A percentile compares a stretch with the other conserved stretches of the same genome.
phyloP scores from a whole-genome alignment of 2,329 filamentous ascomycete species.

The Clonostachys sp. region DNA sequence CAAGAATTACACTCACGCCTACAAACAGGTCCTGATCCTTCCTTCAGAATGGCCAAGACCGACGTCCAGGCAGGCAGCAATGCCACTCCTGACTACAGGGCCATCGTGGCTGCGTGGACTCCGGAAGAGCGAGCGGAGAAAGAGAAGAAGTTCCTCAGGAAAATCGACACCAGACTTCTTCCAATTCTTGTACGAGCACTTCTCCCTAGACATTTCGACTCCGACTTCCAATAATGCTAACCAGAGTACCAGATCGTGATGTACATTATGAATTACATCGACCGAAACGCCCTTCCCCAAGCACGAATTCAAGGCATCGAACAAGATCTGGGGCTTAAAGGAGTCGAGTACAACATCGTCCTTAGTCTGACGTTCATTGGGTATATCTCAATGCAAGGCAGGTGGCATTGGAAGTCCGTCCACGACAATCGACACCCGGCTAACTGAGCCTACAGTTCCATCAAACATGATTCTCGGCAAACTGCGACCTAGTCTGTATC shows the following conservation, averaged over 20 bases:
- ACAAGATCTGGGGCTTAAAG: constrained; percentile 30
- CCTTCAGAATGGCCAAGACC: no score
- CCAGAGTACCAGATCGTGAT: not conserved
- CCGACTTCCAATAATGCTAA: no score
- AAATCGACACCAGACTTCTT: constrained; percentile 57
- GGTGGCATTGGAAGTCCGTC: not conserved
- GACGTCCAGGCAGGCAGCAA: no score
- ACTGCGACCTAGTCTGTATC: constrained; percentile 34
- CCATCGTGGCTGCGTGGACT: constrained; percentile 15
- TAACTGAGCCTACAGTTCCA: constrained; percentile 21
- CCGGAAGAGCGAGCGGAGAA: constrained; percentile 36
- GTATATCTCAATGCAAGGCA: constrained; percentile 25
- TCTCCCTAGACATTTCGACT: not conserved
- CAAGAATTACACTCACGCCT: no score
- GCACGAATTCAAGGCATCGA: constrained; percentile 37
- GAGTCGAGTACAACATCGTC: constrained; percentile 29
- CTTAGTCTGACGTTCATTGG: constrained; percentile 26
- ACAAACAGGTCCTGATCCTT: no score
- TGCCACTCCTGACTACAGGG: constrained; percentile 5
- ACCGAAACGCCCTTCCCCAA: constrained; percentile 19
- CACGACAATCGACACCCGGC: constrained; percentile 7
- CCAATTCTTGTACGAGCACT: constrained; percentile 38
- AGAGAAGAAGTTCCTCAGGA: constrained; percentile 51
- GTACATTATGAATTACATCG: constrained; percentile 44
- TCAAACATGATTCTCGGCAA: constrained; percentile 40